These are phyloP conservation scores for Macrophomina phaseolina DNA, from an alignment of 2,329 filamentous ascomycete genomes.

Conservation along the genomic window DNA sequence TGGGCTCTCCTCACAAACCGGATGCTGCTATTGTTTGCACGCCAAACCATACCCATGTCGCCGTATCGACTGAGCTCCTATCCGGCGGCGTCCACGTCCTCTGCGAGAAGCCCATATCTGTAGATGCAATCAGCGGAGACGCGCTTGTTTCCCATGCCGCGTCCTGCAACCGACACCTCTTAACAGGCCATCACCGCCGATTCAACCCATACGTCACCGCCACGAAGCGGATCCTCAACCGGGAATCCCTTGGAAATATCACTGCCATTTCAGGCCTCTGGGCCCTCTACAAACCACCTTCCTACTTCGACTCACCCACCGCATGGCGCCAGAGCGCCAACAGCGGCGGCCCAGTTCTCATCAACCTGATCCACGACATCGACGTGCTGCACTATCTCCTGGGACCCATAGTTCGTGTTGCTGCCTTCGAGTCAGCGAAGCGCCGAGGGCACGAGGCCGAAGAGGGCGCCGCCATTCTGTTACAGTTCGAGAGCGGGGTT, in stretches of 20 bases:
- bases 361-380: constrained; percentile 67
- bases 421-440: constrained; percentile 55
- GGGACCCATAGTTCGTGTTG: constrained; percentile 58
- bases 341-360: constrained; percentile 57
- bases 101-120: constrained; percentile 63
- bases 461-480: constrained; percentile 61
- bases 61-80: constrained; percentile 57
- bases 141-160: constrained; percentile 37
- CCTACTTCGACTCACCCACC: constrained; percentile 57
- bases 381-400: constrained; percentile 64
- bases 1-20: constrained; percentile 49
- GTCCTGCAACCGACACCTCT: constrained; percentile 45
- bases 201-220: constrained; percentile 63
- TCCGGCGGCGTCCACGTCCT: constrained; percentile 58
- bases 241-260: constrained; percentile 51
- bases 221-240: constrained; percentile 52
- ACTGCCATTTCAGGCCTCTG: constrained; percentile 63
- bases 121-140: constrained; percentile 45
- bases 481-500: constrained; percentile 60
- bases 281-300: constrained; percentile 57
- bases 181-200: constrained; percentile 64
- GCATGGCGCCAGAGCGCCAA: constrained; percentile 59
- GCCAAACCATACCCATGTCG: constrained; percentile 64
- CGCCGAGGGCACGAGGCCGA: constrained; percentile 58
- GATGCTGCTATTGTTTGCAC: constrained; percentile 65